Conservation (phyloP, 306 rosid species). For the Cucumis hystrix region DNA sequence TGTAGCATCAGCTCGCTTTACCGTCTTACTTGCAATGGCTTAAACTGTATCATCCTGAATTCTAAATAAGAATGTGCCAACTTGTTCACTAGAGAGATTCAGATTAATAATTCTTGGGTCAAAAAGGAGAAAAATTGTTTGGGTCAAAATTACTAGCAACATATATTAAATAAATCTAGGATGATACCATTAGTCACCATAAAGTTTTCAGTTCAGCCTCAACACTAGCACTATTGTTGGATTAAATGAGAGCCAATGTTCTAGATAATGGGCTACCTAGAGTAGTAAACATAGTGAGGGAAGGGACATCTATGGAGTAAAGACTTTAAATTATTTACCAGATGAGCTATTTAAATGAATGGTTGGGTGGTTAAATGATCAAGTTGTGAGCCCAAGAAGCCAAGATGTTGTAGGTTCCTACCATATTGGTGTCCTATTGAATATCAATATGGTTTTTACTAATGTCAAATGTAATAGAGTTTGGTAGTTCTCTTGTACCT, state of each 20-base stretch:
- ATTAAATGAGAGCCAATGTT: not conserved
- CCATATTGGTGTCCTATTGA: too few species aligned
- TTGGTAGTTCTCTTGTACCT: not conserved
- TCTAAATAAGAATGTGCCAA: not conserved
- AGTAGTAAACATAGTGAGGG: not conserved
- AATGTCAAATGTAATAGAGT: too few species aligned
- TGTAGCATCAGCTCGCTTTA: not conserved
- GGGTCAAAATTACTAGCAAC: not conserved
- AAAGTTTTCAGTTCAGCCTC: not conserved
- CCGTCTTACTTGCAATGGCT: not conserved
- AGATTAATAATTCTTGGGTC: not conserved
- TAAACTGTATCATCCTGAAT: not conserved
- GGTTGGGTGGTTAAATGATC: not conserved
- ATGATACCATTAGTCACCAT: not conserved
- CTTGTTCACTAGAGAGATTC: not conserved
- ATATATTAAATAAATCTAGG: not conserved
- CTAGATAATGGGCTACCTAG: not conserved
- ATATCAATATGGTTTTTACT: too few species aligned
- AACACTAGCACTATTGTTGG: not conserved
- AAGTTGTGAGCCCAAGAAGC: not conserved
- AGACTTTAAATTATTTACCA: not conserved
- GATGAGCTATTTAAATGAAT: not conserved
- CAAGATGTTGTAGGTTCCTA: not conserved
- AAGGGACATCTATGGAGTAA: not conserved
- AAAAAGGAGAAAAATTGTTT: not conserved